These are phyloP conservation scores for Proliferodiscus dingleyae DNA, from an alignment of 2,329 filamentous ascomycete genomes.

Conservation along the genomic window DNA sequence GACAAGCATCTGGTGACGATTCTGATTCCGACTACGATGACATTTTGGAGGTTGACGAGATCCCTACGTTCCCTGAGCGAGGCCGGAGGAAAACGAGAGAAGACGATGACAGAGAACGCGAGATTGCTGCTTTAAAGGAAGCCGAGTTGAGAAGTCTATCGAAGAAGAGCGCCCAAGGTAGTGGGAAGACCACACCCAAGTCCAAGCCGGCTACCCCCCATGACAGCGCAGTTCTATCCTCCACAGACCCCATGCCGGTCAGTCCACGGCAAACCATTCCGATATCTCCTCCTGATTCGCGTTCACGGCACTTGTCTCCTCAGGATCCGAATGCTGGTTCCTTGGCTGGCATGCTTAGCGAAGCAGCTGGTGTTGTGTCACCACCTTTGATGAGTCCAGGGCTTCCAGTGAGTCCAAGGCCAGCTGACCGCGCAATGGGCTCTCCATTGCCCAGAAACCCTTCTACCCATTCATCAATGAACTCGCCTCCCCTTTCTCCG, in stretches of 20 bases:
- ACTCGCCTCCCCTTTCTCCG: slow-evolving; percentile 67
- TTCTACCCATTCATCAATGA: slow-evolving; percentile 39
- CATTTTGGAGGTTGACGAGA: slow-evolving; percentile 63
- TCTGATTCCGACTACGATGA: slow-evolving; percentile 83
- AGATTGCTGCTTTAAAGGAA: slow-evolving; percentile 61
- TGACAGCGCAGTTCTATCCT: slow-evolving; percentile 30
- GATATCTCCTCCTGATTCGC: slow-evolving; percentile 30
- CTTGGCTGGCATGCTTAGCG: slow-evolving; percentile 47
- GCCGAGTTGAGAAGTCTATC: slow-evolving; percentile 67
- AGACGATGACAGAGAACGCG: slow-evolving; percentile 77
- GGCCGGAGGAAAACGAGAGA: slow-evolving; percentile 80
- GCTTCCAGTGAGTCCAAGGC: slow-evolving; percentile 55
- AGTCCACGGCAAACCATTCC: slow-evolving; percentile 35
- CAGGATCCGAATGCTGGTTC: slow-evolving; percentile 40
- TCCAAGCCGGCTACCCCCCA: slow-evolving; percentile 37
- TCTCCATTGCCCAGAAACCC: slow-evolving; percentile 54
- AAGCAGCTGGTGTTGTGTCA: slow-evolving; percentile 29
- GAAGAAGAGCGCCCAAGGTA: slow-evolving; percentile 62
- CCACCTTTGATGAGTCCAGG: slow-evolving; percentile 53
- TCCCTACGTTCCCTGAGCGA: slow-evolving; percentile 50
- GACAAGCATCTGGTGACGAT: slow-evolving; percentile 43
- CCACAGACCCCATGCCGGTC: slow-evolving; percentile 32
- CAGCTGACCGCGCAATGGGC: slow-evolving; percentile 48
- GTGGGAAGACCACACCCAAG: slow-evolving; percentile 50
- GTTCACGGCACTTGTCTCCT: slow-evolving; percentile 31